Evolutionary conservation across 2,329 filamentous ascomycete species (phyloP), one percentile per base, ranked within the genome.

Genomic region (Trichoderma sp.): DNA sequence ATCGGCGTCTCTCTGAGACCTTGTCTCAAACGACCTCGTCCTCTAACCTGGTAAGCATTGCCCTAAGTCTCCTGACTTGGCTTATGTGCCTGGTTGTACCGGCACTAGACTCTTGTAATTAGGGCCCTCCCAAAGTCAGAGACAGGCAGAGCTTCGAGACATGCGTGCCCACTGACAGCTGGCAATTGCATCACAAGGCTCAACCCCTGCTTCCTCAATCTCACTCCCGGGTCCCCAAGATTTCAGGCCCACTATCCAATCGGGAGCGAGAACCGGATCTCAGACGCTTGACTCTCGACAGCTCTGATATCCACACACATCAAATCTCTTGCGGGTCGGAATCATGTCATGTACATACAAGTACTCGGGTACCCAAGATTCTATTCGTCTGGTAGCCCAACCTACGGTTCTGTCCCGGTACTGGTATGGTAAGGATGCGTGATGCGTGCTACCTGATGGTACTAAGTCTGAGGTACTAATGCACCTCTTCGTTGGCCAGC

Each of bases 121-220:
- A 24, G 21, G 21, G 21, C n/a, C 55, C 28, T 48, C 56, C 39
- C 24, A 26, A 60, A 12, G n/a, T 48, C 21, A 17, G 24, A 34
- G 52, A 24, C 19, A 24, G 43, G 26, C 30, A 24, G 41, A 30
- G 24, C 50, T 44, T 52, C 44, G 45, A 65, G 61, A 60, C 65
- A 65, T 43, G 54, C 43, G 39, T 51, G 61, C 51, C 62, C 61
- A 64, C 65, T 60, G 65, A 64, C 61, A 64, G 61, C 64, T 66
- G 64, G 58, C 64, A 63, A 65, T 60, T 65, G 58, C 54, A 61
- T 44, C 58, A 62, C 48, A 62, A 34, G 56, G 43, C 54, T 64
- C 59, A 24, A 52, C 47, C 52, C 51, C 52, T 64, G 61, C 26
- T 15, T 39, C 55, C 41, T 55, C 60, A 63, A 63, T 63, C 60